Evolutionary conservation across 2,329 filamentous ascomycete species (phyloP), one percentile per base, ranked within the genome.

Genomic region (Sarocladium brachiariae): DNA sequence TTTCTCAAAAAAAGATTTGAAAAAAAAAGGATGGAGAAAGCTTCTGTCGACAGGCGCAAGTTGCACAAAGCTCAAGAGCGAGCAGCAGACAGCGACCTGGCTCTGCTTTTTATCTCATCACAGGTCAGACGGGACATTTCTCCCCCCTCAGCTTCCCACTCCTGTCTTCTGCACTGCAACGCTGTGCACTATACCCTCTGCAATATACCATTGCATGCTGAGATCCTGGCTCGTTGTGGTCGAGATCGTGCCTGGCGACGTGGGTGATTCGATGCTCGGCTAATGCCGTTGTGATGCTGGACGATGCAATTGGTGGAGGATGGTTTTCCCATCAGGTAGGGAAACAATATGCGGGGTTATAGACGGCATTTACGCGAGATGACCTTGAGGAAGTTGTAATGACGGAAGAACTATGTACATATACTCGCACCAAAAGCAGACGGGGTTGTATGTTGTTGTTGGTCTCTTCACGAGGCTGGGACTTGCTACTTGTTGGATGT

Each of bases 221-320:
- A 5, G 14, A 21, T 9, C 16, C 11, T 39, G 37, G 16, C 23
- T 8, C 11, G 19, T 39, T n/a, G 23, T 8, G 19, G 37, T 21
- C 16, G 16, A 39, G 37, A 43, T 43, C 23, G 10, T 43, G 39
- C 39, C 39, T 43, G 4, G 10, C 6, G 8, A 16, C 27, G 23
- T 23, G 3, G 39, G 8, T 25, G 21, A 19, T 9, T n/a, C 9
- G 7, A 8, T 39, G 37, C 21, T 43, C 39, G 39, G 39, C 11
- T 25, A 43, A 43, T 43, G 39, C 39, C 23, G 39, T 7, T 25
- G 23, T 4, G 16, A 39, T n/a, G 6, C 37, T 19, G 3, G 18
- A n/a, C 18, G 18, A 10, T 43, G 39, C 39, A 14, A 43, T 43
- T 43, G 39, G 39, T 43, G 39, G 39, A 43, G 21, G 21, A 27